Evolutionary conservation across 768 basidiomycete species (phyloP).

Genomic region (Rhodotorula paludigena): DNA sequence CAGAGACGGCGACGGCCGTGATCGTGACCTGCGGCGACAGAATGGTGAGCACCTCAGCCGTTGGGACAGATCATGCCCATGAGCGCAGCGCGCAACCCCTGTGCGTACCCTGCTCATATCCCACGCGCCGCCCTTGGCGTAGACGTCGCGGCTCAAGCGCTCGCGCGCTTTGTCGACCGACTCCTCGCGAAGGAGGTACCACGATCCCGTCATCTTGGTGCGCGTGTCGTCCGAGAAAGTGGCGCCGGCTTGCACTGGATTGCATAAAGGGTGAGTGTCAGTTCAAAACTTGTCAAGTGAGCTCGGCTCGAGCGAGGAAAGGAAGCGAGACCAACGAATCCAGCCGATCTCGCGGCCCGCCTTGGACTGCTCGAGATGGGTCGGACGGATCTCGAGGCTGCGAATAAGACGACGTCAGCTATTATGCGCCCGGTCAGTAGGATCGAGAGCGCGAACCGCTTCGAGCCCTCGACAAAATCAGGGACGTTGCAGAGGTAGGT

Average conservation of each 20-base stretch:
- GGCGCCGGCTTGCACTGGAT: constrained; percentile 34
- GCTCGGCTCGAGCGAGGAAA: not conserved
- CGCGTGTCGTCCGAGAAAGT: constrained; percentile 30
- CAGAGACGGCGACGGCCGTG: constrained; percentile 24
- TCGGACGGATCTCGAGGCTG: constrained; percentile 26
- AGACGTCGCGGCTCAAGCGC: constrained; percentile 25
- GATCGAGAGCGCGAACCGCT: constrained; percentile 23
- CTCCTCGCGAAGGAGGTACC: constrained; percentile 31
- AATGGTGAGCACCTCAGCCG: not conserved
- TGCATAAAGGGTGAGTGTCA: too few species aligned
- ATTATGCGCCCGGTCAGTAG: too few species aligned
- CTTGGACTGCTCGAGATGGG: constrained; percentile 24
- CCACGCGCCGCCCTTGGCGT: constrained; percentile 29
- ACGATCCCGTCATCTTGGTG: constrained; percentile 29
- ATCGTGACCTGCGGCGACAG: constrained; percentile 9
- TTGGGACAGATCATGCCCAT: not conserved
- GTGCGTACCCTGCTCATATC: constrained; percentile 26
- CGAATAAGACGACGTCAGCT: not conserved
- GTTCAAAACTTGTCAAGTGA: too few species aligned
- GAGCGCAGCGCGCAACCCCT: too few species aligned
- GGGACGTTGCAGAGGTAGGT: constrained; percentile 20
- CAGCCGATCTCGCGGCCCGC: constrained; percentile 19
- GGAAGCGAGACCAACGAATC: constrained; percentile 9
- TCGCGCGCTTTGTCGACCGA: constrained; percentile 17
- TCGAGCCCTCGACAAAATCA: constrained; percentile 17